These are phyloP conservation scores for Ascobolus immersus DNA, from an alignment of 495 filamentous ascomycete genomes.

Conservation along the genomic window DNA sequence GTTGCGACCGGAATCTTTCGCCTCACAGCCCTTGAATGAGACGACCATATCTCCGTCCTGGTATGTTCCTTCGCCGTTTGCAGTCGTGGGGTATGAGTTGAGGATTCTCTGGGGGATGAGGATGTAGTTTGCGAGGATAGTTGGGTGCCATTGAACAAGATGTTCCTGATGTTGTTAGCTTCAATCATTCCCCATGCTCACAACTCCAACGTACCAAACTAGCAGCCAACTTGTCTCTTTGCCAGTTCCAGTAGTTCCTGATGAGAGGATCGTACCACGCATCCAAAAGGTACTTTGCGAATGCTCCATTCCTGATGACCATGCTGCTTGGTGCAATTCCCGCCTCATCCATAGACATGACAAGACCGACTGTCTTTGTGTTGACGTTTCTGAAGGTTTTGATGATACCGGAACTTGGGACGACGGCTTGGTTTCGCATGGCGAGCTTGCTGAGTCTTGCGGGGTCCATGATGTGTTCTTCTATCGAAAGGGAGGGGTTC, in stretches of 20 bases:
- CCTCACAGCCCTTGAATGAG: conserved; percentile 46
- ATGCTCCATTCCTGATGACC: conserved; percentile 58
- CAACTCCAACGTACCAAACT: conserved; percentile 34
- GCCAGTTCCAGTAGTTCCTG: conserved; percentile 81
- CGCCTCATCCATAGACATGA: conserved; percentile 61
- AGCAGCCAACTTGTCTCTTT: conserved; percentile 81
- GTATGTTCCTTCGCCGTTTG: conserved; percentile 27
- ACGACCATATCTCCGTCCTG: conserved; percentile 73
- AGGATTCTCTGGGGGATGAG: conserved; percentile 59
- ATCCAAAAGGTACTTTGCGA: conserved; percentile 78
- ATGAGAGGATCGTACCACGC: conserved; percentile 92
- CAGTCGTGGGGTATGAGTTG: conserved; percentile 37
- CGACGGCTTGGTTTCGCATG: conserved; percentile 61
- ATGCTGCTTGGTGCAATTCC: conserved; percentile 57
- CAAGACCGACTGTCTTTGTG: conserved; percentile 50
- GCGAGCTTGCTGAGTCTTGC: conserved; percentile 48
- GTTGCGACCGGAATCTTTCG: conserved; percentile 20
- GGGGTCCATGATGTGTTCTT: conserved; percentile 41
- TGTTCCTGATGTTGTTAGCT: conserved; percentile 34
- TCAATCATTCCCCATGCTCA: not conserved
- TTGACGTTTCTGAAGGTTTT: conserved; percentile 69
- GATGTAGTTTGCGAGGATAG: conserved; percentile 65
- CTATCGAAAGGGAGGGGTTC: conserved; percentile 48
- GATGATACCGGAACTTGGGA: conserved; percentile 88
- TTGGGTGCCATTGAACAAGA: conserved; percentile 97